phyloP scores from a whole-genome alignment of 2,329 filamentous ascomycete species.

The Lasiodiplodia sp. region DNA sequence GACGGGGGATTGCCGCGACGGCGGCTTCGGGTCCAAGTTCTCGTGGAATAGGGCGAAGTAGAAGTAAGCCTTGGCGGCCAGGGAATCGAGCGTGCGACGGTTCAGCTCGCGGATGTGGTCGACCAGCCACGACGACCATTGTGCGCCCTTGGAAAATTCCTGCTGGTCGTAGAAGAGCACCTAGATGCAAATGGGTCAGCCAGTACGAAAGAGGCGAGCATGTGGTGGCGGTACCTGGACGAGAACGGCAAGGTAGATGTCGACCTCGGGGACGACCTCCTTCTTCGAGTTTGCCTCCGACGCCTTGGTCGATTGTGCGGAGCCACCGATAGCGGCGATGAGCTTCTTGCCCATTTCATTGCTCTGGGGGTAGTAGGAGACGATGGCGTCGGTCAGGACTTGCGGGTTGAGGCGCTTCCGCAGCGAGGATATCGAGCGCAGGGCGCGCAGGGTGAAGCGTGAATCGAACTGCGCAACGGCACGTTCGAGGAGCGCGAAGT shows the following conservation, averaged over 20 bases:
- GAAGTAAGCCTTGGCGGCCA: constrained; percentile 96
- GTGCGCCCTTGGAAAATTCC: constrained; percentile 77
- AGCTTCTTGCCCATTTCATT: constrained; percentile 73
- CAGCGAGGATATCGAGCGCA: constrained; percentile 93
- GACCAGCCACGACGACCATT: constrained; percentile 84
- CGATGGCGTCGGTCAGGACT: constrained; percentile 80
- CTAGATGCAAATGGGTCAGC: constrained; percentile 57
- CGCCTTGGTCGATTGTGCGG: constrained; percentile 38
- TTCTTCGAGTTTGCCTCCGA: constrained; percentile 74
- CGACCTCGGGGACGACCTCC: constrained; percentile 84
- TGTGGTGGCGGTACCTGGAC: constrained; percentile 44
- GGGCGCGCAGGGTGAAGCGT: constrained; percentile 90
- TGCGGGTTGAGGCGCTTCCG: constrained; percentile 88
- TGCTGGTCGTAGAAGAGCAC: constrained; percentile 89
- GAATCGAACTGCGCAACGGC: constrained; percentile 93
- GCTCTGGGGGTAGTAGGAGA: constrained; percentile 77
- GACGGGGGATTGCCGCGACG: constrained; percentile 86
- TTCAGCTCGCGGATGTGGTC: constrained; percentile 89
- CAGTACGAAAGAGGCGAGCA: not conserved
- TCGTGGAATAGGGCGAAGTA: constrained; percentile 97
- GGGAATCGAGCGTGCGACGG: constrained; percentile 89
- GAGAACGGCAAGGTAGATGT: constrained; percentile 87
- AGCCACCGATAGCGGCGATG: constrained; percentile 71
- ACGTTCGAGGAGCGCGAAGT: constrained; percentile 89
- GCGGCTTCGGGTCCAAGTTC: constrained; percentile 84